A percentile compares a stretch with the other conserved stretches of the same genome.
These are phyloP conservation scores for Sporothrix sp. DNA, from an alignment of 2,329 filamentous ascomycete genomes.

Conservation along the genomic window DNA sequence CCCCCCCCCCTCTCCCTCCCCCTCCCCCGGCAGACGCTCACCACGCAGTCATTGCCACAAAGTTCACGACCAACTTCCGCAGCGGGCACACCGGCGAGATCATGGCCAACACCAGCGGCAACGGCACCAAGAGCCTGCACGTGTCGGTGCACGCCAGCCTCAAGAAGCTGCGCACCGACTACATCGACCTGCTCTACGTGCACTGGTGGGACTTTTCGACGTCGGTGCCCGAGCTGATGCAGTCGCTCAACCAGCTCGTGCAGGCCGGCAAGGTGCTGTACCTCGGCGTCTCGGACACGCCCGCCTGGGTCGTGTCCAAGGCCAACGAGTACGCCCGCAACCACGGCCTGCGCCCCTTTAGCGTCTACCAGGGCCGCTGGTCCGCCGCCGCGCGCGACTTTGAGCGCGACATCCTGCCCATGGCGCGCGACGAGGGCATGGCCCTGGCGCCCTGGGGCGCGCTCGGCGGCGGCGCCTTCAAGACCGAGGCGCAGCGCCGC, in stretches of 20 bases:
- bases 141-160: constrained; percentile 46
- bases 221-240: constrained; percentile 49
- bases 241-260: constrained; percentile 44
- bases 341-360: constrained; percentile 49
- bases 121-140: constrained; percentile 52
- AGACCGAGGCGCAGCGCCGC: constrained; percentile 24
- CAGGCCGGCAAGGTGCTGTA: constrained; percentile 46
- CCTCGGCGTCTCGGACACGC: constrained; percentile 47
- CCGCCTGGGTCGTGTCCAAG: constrained; percentile 45
- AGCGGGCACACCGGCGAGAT: constrained; percentile 30
- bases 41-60: constrained; percentile 63
- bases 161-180: constrained; percentile 54
- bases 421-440: constrained; percentile 50
- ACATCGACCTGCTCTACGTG: constrained; percentile 53
- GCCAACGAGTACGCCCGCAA: constrained; percentile 49
- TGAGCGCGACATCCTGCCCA: constrained; percentile 60
- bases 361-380: constrained; percentile 56
- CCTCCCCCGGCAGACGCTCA: too few species aligned
- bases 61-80: constrained; percentile 52
- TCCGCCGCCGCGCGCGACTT: constrained; percentile 55
- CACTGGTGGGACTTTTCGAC: constrained; percentile 50
- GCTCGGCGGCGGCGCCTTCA: constrained; percentile 34
- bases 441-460: constrained; percentile 44
- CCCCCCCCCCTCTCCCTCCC: too few species aligned
- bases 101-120: constrained; percentile 46